Percentiles rank a stretch among this genome's conserved stretches.
phyloP scores from a whole-genome alignment of 2,329 filamentous ascomycete species.

The Microsporum ferrugineum region DNA sequence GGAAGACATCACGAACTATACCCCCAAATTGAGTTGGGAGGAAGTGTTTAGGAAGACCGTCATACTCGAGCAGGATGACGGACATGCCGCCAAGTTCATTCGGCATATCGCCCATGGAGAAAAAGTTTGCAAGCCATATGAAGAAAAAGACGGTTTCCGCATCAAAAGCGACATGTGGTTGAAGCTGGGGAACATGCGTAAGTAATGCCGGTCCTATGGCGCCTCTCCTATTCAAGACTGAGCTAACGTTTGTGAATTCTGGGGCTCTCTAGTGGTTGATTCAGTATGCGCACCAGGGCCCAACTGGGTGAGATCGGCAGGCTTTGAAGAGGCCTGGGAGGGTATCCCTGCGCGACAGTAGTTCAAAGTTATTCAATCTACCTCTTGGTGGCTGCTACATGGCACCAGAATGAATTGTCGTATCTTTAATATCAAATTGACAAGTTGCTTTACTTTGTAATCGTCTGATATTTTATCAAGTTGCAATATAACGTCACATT shows the following conservation, averaged over 20 bases:
- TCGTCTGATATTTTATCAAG: too few species aligned
- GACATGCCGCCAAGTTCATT: slow-evolving; percentile 66
- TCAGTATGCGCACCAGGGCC: slow-evolving; percentile 10
- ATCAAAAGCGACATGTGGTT: slow-evolving; percentile 36
- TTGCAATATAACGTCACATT: neutral
- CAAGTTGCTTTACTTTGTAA: neutral
- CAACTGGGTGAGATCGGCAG: slow-evolving; percentile 31
- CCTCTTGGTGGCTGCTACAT: neutral
- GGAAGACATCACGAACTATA: slow-evolving; percentile 51
- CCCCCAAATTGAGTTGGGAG: slow-evolving; percentile 39
- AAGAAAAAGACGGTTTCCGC: slow-evolving; percentile 23
- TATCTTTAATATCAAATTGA: neutral
- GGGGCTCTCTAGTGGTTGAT: neutral
- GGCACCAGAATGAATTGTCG: neutral
- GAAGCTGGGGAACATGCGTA: slow-evolving; percentile 36
- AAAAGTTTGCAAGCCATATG: slow-evolving; percentile 33
- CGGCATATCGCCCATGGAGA: slow-evolving; percentile 58
- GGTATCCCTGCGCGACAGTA: slow-evolving; percentile 10
- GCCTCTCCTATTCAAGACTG: slow-evolving; percentile 24
- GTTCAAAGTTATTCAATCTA: neutral
- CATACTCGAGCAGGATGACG: slow-evolving; percentile 52
- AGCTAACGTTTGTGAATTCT: neutral
- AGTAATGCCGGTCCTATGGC: slow-evolving; percentile 17
- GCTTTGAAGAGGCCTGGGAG: slow-evolving; percentile 35
- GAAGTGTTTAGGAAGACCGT: slow-evolving; percentile 38